These are phyloP conservation scores for Candida insectalens DNA, from an alignment of 805 yeast species.

Conservation along the genomic window DNA sequence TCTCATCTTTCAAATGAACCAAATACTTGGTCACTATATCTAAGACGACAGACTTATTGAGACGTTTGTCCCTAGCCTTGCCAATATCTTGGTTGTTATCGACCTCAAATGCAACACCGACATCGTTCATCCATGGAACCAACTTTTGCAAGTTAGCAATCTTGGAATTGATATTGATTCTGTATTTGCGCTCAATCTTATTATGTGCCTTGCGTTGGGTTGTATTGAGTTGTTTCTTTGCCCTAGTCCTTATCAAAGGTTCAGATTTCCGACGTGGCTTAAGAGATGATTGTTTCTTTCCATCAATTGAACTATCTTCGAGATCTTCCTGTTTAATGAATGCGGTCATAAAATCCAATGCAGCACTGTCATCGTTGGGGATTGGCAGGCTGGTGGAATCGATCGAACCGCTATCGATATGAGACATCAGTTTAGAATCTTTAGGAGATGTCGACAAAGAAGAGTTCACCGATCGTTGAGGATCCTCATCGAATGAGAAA, in stretches of 20 bases:
- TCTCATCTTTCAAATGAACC: constrained; percentile 39
- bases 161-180: constrained; percentile 64
- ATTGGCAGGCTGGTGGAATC: too few relatives aligned
- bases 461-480: too few relatives aligned
- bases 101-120: constrained; percentile 54
- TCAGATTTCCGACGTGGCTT: too few relatives aligned
- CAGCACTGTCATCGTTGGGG: too few relatives aligned
- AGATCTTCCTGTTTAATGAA: constrained; percentile 2
- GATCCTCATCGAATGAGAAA: too few relatives aligned
- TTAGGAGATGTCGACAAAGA: too few relatives aligned
- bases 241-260: too few relatives aligned
- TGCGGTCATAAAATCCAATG: constrained; percentile 3
- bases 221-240: constrained; percentile 21
- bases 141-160: constrained; percentile 58
- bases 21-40: constrained; percentile 63
- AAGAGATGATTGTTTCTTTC: too few relatives aligned
- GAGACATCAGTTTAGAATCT: too few relatives aligned
- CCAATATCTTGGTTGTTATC: constrained; percentile 21
- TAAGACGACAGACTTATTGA: constrained; percentile 58
- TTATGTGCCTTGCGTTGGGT: constrained; percentile 63
- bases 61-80: constrained; percentile 24
- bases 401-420: too few relatives aligned
- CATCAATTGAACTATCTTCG: too few relatives aligned
- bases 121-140: constrained; percentile 59
- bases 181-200: constrained; percentile 60